Evolutionary conservation across 2,329 filamentous ascomycete species (phyloP), one percentile per base, ranked within the genome.

Genomic region (Scedosporium dehoogii): DNA sequence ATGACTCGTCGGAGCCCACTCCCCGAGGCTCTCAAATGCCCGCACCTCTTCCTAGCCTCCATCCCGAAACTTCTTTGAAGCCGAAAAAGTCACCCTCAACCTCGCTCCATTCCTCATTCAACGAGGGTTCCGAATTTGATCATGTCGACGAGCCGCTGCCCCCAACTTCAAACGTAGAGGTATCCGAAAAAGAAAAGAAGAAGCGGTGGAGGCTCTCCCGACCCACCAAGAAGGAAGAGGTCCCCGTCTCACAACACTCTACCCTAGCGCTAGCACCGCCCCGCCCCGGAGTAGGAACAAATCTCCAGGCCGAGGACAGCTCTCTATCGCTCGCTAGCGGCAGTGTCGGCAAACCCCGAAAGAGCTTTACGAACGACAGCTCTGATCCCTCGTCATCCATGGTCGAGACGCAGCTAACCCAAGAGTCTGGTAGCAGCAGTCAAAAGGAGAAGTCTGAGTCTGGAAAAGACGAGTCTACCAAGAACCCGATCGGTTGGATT

Each of bases 51-150:
- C 70, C 67, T 73, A 66, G 66, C 48, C 72, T 77, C 62, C 78
- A 79, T 60, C 74, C 78, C 62, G 81, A 73, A 27, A 59, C 29
- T 21, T 23, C 62, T 27, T 27, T 3, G 71, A 74, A 60, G 71
- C 82, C 0, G 0, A 85, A 85, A 65, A 81, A 82, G 64, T 96
- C 91, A 0, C 90, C 90, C 0, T 85, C 89, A 0, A 85, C 87
- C 2, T 96, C 92, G 0, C 79, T 92, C 63, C 85, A 90, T 67
- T 93, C 91, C 29, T 85, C 83, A 0, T 85, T 86, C 66, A 94
- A 93, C 25, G 92, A 96, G 67, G 85, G 87, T 23, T 96, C 91
- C 0, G 92, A 96, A 70, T 71, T 86, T 33, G 92, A 96, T 65
- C 86, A 89, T 64, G 73, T 81, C 9, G 90, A 92, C 29, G 89